Percentiles rank a stretch among this genome's conserved stretches.
phyloP scores from a whole-genome alignment of 306 rosid species.

The Gastrolobium villosum region DNA sequence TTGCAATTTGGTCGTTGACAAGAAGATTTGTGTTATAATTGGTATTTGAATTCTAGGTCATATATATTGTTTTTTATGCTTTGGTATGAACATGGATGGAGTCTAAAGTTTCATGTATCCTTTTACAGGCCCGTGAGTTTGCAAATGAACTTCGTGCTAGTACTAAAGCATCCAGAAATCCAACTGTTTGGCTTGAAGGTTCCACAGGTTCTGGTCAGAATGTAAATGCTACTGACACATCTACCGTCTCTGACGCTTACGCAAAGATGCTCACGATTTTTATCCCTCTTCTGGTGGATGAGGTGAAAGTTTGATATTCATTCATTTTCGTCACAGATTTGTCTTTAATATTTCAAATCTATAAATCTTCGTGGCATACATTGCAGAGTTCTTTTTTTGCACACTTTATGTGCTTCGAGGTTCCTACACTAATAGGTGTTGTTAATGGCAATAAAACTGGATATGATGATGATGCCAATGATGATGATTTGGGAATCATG shows the following conservation, averaged over 20 bases:
- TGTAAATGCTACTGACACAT: conserved; percentile 90
- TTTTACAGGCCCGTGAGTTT: conserved; percentile 93
- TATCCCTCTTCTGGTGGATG: conserved; percentile 98
- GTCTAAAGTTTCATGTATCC: conserved; percentile 39
- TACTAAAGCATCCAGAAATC: conserved; percentile 95
- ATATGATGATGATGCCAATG: conserved; percentile 61
- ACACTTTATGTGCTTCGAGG: conserved; percentile 99
- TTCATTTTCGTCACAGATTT: conserved; percentile 33
- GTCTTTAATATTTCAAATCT: conserved; percentile 40
- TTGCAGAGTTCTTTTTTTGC: conserved; percentile 98
- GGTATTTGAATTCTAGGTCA: background rate
- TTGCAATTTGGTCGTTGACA: conserved; percentile 15
- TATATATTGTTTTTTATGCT: conserved; percentile 5
- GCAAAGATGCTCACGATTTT: conserved; percentile 97
- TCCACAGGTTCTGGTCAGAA: conserved; percentile 92
- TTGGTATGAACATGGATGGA: conserved; percentile 22
- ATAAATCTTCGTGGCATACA: conserved; percentile 46
- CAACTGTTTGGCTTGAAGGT: conserved; percentile 96
- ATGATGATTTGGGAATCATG: conserved; percentile 97
- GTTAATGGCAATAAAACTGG: conserved; percentile 80
- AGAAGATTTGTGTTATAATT: background rate
- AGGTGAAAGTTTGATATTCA: conserved; percentile 63
- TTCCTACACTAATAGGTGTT: conserved; percentile 91
- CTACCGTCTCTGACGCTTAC: conserved; percentile 97
- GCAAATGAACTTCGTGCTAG: conserved; percentile 99